Evolutionary conservation across 169 alveolate genomes (phyloP), one percentile per base, ranked within the genome.

Genomic region (Miamiensis avidus): DNA sequence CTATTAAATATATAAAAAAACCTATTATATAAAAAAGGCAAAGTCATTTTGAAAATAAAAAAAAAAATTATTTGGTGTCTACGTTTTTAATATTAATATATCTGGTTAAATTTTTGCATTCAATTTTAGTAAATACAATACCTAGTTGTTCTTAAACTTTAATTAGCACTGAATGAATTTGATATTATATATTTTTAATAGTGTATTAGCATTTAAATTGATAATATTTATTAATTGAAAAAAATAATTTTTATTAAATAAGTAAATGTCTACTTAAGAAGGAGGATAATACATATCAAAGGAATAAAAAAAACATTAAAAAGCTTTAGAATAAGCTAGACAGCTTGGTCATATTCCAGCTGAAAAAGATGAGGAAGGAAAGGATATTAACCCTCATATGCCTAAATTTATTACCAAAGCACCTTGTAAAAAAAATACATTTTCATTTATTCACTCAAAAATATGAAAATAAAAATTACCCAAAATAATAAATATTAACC

Each of bases 381-480:
- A 72, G 64, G 93, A 83, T 81, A 90, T 87, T 29, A 90, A 90
- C 76, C 94, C 93, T 0, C 96, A 95, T 84, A 93, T 95, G 96
- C 97, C 97, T 25, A 79, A 93, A 87, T 95, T 91, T 84, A 95
- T 95, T 75, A 91, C 93, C 26, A 82, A 93, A 28, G 96, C 97
- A 25, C 98, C 98, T 65, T 96, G 98, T 85, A 85, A 34, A 32
- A 73, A 16, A 28, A 34, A 1, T 29, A 77, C 11, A 33, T 31
- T n/a, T n/a, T n/a, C n/a, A n/a, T n/a, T n/a, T n/a, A 29, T n/a
- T 28, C 27, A 26, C 4, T 49, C 20, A 79, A 79, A 49, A 49
- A 49, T 49, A 16, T 28, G 33, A 25, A 49, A 29, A 65, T 79
- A 79, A 29, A 79, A 69, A 79, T 29, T 25, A n/a, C 6, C 4